Base-by-base conservation (phyloP, 768 basidiomycete species). In the Auriscalpium vulgare region DNA sequence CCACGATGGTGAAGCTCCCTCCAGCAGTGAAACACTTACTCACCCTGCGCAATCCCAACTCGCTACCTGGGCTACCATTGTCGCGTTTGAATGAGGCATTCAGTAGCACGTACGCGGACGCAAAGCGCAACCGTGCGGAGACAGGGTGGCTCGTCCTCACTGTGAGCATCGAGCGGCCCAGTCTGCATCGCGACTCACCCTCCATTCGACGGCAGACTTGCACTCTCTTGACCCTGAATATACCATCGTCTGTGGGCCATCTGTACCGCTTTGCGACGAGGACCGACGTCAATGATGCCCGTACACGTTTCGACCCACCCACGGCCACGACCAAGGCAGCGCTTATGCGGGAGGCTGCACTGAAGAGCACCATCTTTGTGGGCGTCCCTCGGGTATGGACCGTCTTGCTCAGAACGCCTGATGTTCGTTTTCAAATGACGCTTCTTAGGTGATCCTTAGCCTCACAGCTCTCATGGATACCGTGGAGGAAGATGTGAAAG, bases 361-460 rank as follows among this genome's bases (percentile, higher is more conserved):
- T 95, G 68, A 95, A 95, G 74, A 91, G 90, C 66, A 81, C 83
- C 65, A 88, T 93, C 64, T 94, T 95, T 67, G 82, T 91, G 54
- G 90, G 91, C 47, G 88, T 92, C 54, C 89, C 91, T 63, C 78
- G 88, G 68, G 89, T 90, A 67, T 45, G 63, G 57, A 11, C 44
- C 49, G 17, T 29, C 29, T 29, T 29, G 29, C 29, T 7, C 21
- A 21, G 21, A 29, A 29, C 7, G 29, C 7, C 29, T 29, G 29
- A 7, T 4, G 2, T 29, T 29, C 29, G 4, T 29, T 29, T 29
- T 29, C 29, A 29, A 7, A 29, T 29, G 29, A 29, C 29, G 29
- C 1, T 29, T 37, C 43, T 55, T 17, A 71, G 89, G 86, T 85
- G 56, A 95, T 95, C 64, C 79, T 90, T 61, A 85, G 84, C 54